Base-by-base conservation (phyloP, 1,284 basidiomycete species). In the Pseudozyma pruni region DNA sequence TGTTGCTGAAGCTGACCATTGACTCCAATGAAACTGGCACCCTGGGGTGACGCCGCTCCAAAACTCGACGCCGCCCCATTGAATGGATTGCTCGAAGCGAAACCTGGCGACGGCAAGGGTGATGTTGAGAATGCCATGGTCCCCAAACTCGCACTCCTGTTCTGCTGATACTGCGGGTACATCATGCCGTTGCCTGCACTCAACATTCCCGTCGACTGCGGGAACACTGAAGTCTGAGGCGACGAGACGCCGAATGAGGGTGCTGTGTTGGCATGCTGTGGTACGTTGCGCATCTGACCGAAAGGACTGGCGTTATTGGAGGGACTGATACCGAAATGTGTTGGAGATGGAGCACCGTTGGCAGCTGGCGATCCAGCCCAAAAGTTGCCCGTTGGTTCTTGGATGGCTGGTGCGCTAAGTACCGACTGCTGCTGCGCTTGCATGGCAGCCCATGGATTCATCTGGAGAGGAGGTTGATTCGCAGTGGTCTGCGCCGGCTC, bases 371-470 rank as follows among this genome's bases (percentile, higher is more conserved):
- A 41, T 6, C 45, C 56, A 1, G 68, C 43, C 72, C 68, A 74
- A 19, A 67, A 71, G 49, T 54, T 68, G 43, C 54, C 62, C 4
- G 35, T 31, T 4, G 66, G 58, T 8, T 66, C 54, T 34, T 71
- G 68, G 11, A 63, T 60, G 9, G 58, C 62, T 10, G 68, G 68
- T 20, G 68, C 62, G 25, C 68, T 71, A 4, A 61, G 42, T 1
- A 74, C 61, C 23, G 57, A 16, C 40, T 62, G 67, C 29, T 74
- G 60, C 31, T 74, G 61, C n/a, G 58, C 60, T 32, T 71, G 72
- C 19, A 74, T 20, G 2, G 53, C 14, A 10, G 62, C 61, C 67
- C 67, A 74, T 4, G 67, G 67, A 39, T 75, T 70, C 70, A 72
- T 71, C 42, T 74, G 74, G 32, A 66, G 43, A 22, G 72, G 55